Base-by-base conservation (phyloP, 2,329 filamentous ascomycete species). In the Whalleya microplaca region DNA sequence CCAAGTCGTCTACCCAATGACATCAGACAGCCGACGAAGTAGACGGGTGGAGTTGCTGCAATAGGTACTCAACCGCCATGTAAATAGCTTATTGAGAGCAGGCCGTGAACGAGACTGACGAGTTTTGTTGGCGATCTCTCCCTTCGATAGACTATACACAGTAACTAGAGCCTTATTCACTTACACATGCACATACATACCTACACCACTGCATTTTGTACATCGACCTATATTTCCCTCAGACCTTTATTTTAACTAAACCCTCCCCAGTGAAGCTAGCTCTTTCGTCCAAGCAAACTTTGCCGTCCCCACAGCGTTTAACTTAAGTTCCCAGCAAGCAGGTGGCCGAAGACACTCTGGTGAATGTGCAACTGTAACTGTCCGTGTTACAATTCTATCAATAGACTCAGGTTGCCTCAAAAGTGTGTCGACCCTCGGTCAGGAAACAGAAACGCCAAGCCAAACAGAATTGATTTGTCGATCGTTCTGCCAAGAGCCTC, bases 31-130 rank as follows among this genome's bases (percentile, higher is more conserved):
- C 43, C 37, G 50, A 37, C 32, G 3, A 16, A 37, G 32, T 12
- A 53, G 42, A 43, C 55, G 60, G 60, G 29, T 63, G 55, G 18
- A 58, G 61, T 61, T 61, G 52, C 60, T 63, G 29, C 51, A 61
- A 58, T 61, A 19, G 23, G 10, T 52, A 53, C 27, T 42, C 21
- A 54, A 32, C 19, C 32, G 8, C 10, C 14, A 3, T 3, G 5
- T 16, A 29, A 46, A 37, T 55, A 46, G 51, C 52, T 57, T n/a
- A n/a, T n/a, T n/a, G n/a, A n/a, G n/a, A n/a, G n/a, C n/a, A n/a
- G 57, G 37, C 19, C 58, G 51, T 32, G 52, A 37, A 53, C 6
- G 27, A 29, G 27, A 29, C 27, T 29, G n/a, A n/a, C n/a, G n/a
- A n/a, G n/a, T n/a, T n/a, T n/a, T n/a, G n/a, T n/a, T n/a, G n/a